phyloP scores from a whole-genome alignment of 2,329 filamentous ascomycete genomes.

The Huntiella decipiens region DNA sequence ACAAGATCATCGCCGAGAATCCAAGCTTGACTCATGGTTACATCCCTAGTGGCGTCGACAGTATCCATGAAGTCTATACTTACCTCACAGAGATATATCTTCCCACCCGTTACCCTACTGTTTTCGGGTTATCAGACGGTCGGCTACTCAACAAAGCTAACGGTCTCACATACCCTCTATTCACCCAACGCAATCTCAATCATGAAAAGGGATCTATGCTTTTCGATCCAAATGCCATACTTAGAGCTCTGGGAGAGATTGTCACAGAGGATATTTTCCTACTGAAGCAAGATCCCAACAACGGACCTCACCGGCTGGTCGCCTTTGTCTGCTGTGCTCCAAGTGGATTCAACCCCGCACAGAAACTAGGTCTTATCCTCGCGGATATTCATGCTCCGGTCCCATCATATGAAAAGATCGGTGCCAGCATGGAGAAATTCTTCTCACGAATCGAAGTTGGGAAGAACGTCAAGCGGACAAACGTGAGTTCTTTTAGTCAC shows the following conservation, averaged over 20 bases:
- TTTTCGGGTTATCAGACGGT: constrained; percentile 19
- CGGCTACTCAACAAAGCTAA: constrained; percentile 24
- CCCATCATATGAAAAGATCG: constrained; percentile 35
- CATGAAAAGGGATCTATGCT: constrained; percentile 6
- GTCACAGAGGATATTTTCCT: constrained; percentile 38
- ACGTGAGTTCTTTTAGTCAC: constrained; percentile 19
- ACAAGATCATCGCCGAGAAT: constrained; percentile 22
- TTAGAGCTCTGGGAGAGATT: constrained; percentile 27
- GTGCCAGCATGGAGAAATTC: constrained; percentile 34
- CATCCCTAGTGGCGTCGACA: constrained; percentile 20
- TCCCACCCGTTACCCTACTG: constrained; percentile 27
- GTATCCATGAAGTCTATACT: constrained; percentile 29
- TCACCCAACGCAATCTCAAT: constrained; percentile 10
- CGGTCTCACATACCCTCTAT: constrained; percentile 15
- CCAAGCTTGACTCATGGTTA: constrained; percentile 24
- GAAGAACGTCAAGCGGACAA: constrained; percentile 29
- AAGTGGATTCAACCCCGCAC: constrained; percentile 30
- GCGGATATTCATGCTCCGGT: constrained; percentile 32
- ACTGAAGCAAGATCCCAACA: constrained; percentile 20
- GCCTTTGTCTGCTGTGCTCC: constrained; percentile 35
- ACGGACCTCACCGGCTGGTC: constrained; percentile 21
- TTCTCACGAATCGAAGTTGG: constrained; percentile 29
- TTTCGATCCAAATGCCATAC: constrained; percentile 17
- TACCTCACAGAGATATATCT: constrained; percentile 29
- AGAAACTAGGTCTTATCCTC: constrained; percentile 29